Percentiles rank a stretch among this genome's conserved stretches.
These are phyloP conservation scores for Usnea hakonensis DNA, from an alignment of 495 filamentous ascomycete genomes.

Conservation along the genomic window DNA sequence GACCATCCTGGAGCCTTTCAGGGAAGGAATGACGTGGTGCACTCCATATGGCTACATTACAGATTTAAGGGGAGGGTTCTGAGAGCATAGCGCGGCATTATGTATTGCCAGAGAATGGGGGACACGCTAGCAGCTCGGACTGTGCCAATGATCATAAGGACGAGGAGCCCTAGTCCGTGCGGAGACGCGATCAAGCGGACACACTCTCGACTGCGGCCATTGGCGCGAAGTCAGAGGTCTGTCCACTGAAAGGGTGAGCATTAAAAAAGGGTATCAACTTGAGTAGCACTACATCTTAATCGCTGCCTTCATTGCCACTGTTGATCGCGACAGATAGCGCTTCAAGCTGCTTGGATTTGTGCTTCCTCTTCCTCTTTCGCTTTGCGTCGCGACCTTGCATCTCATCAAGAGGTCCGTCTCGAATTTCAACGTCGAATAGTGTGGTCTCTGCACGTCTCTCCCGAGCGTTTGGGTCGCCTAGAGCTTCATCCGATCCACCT, in stretches of 20 bases:
- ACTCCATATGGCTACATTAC: neutral
- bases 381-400: slow-evolving; percentile 27
- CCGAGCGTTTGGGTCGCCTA: slow-evolving; percentile 22
- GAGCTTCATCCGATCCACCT: slow-evolving; percentile 5
- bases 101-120: neutral
- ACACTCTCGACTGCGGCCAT: neutral
- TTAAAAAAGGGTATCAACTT: neutral
- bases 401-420: slow-evolving; percentile 23
- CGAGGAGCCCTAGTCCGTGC: neutral
- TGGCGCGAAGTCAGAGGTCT: neutral
- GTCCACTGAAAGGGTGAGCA: neutral
- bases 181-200: neutral
- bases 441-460: slow-evolving; percentile 2
- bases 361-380: slow-evolving; percentile 44
- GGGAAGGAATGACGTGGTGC: neutral
- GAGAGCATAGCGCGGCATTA: slow-evolving; percentile 12
- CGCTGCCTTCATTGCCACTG: slow-evolving; percentile 15
- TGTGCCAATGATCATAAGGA: no score
- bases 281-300: slow-evolving; percentile 11
- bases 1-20: neutral
- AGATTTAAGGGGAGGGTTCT: neutral
- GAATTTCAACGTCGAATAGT: neutral
- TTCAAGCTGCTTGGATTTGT: slow-evolving; percentile 25
- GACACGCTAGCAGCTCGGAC: neutral
- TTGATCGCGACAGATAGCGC: slow-evolving; percentile 6